These are phyloP conservation scores for Gracilaria domingensis DNA, from an alignment of 23 red algal species.

Conservation along the genomic window DNA sequence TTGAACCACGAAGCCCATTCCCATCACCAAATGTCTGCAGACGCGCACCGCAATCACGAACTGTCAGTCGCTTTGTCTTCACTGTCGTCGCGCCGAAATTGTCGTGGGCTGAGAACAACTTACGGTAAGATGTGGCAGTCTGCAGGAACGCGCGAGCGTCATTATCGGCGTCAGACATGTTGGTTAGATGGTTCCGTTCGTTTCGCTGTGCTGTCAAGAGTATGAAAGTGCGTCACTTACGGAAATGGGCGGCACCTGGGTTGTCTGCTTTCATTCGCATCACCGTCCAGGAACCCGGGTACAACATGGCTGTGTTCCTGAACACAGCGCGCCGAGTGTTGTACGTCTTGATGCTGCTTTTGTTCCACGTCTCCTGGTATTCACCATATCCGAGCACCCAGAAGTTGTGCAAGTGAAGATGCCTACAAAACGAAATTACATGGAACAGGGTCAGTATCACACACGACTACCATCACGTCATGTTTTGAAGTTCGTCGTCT, in stretches of 20 bases:
- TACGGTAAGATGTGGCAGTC: slow-evolving; percentile 59
- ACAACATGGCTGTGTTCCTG: slow-evolving; percentile 60
- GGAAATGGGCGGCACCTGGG: slow-evolving; percentile 51
- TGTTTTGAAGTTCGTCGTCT: not conserved
- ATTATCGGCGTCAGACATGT: not conserved
- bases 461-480: not conserved
- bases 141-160: not conserved
- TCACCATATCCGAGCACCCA: slow-evolving; percentile 63
- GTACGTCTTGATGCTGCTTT: slow-evolving; percentile 32
- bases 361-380: slow-evolving; percentile 35
- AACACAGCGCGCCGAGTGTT: slow-evolving; percentile 12
- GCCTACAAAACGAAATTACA: slow-evolving; percentile 13
- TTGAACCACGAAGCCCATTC: slow-evolving; percentile 67
- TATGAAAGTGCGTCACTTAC: not conserved
- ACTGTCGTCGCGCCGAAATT: not conserved
- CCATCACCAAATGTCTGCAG: slow-evolving; percentile 61
- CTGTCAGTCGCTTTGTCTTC: not conserved
- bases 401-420: slow-evolving; percentile 65
- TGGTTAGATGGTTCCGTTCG: not conserved
- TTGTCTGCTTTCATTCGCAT: slow-evolving; percentile 60
- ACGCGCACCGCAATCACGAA: not conserved
- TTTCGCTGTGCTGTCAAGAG: not conserved
- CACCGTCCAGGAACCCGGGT: slow-evolving; percentile 48
- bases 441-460: not conserved
- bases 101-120: not conserved